phyloP scores from a whole-genome alignment of 2,329 filamentous ascomycete species.

The Rhinocladiella similis region DNA sequence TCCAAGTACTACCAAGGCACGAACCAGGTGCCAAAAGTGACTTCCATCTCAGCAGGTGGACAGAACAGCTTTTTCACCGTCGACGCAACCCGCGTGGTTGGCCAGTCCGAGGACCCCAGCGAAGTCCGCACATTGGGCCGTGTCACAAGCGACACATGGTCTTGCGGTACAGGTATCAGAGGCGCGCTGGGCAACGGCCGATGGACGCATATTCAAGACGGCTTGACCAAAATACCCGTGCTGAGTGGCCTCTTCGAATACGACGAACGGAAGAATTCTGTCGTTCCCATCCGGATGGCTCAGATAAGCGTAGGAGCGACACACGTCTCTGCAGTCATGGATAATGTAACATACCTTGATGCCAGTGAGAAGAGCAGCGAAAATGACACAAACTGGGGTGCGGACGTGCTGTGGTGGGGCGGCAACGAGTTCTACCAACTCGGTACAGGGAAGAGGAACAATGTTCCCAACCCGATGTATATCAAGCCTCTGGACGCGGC shows the following conservation, averaged over 20 bases:
- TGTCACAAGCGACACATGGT: conserved; percentile 76
- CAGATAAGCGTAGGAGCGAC: conserved; percentile 73
- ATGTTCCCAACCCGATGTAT: conserved; percentile 72
- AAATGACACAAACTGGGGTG: conserved; percentile 82
- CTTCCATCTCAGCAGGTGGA: conserved; percentile 80
- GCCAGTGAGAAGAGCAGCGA: conserved; percentile 52
- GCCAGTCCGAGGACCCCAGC: conserved; percentile 44
- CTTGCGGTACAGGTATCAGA: conserved; percentile 81
- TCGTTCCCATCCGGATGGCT: conserved; percentile 76
- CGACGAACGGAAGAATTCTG: conserved; percentile 67
- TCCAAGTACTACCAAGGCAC: conserved; percentile 71
- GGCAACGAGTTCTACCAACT: conserved; percentile 93
- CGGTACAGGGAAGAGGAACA: conserved; percentile 85
- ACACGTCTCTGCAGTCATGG: conserved; percentile 80
- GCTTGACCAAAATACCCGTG: conserved; percentile 76
- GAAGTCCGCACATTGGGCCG: conserved; percentile 50
- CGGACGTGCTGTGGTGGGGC: conserved; percentile 90
- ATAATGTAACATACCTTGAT: conserved; percentile 71
- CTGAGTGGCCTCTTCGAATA: conserved; percentile 85
- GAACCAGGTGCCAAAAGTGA: conserved; percentile 65
- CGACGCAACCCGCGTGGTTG: conserved; percentile 66
- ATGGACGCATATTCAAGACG: conserved; percentile 83
- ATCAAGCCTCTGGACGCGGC: conserved; percentile 73
- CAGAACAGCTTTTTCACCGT: conserved; percentile 84
- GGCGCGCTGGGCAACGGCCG: conserved; percentile 81